Evolutionary conservation across 306 rosid species (phyloP), one percentile per base, ranked within the genome.

Genomic region (Amphicarpaea edgeworthii): DNA sequence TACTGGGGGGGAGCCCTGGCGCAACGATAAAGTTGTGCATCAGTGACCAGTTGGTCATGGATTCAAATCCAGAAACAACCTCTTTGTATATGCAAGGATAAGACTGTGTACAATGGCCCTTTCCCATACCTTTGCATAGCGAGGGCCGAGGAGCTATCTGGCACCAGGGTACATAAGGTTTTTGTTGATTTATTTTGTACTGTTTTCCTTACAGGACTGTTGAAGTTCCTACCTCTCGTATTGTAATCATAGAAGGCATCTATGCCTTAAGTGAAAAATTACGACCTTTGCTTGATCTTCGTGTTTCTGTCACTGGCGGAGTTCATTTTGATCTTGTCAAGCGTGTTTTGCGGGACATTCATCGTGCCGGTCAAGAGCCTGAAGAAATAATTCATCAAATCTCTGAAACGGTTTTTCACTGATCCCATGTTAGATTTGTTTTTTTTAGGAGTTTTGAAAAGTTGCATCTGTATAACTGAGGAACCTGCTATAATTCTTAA

Each of bases 301-400:
- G 99, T 20, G 97, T 95, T 66, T 95, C 99, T 70, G 85, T 95
- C 78, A 95, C 99, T 0, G 99, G 99, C 66, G 99, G 99, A 81
- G 93, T 95, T 75, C 99, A 95, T 81, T 95, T 95, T 82, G 99
- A 95, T 78, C 93, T 95, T 76, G 99, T 95, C 67, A 95, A 95
- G 82, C 97, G 99, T 69, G 99, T 95, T 73, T 82, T 95, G 78
- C 91, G 99, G 42, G 99, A 95, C 85, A 95, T 92, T 60, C 99
- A 95, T 68, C 96, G 99, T 77, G 99, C 86, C n/a, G 97, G 88
- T 78, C 99, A 95, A 87, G 96, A 89, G 76, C 99, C 99, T 74
- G 97, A 92, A 89, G 98, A 95, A 83, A 95, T 95, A 61, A 95
- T 95, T 82, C 97, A 95, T 75, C 99, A 95, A 80, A 93, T 95